Evolutionary conservation across 2,329 filamentous ascomycete genomes (phyloP).

Genomic region (Diaporthe amygdali): DNA sequence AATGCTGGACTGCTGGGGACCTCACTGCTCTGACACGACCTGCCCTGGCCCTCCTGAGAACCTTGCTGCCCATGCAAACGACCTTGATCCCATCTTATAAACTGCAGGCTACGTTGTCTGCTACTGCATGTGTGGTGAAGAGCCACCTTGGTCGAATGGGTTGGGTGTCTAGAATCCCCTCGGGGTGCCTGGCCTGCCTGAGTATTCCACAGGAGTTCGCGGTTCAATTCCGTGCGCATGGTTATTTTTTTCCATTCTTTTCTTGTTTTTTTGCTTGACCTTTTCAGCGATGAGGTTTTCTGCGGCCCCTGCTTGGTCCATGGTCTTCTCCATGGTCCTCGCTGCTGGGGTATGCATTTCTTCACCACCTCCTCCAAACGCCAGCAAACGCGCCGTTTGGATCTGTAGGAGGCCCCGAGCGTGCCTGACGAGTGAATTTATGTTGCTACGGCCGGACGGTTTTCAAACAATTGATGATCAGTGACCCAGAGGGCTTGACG

Average conservation of each 20-base stretch:
- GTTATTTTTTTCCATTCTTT: background rate
- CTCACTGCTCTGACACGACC: too few relatives aligned
- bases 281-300: too few relatives aligned
- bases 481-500: too few relatives aligned
- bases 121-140: background rate
- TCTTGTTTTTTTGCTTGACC: background rate
- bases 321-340: background rate
- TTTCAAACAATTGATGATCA: too few relatives aligned
- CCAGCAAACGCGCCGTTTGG: too few relatives aligned
- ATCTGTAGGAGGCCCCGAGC: too few relatives aligned
- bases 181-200: background rate
- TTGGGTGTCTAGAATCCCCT: background rate
- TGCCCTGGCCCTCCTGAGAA: background rate
- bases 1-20: background rate
- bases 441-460: too few relatives aligned
- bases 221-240: slow-evolving; percentile 3
- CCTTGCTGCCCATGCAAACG: background rate
- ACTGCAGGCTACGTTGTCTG: too few relatives aligned
- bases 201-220: background rate
- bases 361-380: too few relatives aligned
- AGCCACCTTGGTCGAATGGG: slow-evolving; percentile 5
- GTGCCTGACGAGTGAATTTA: too few relatives aligned
- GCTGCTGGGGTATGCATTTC: background rate
- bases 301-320: background rate
- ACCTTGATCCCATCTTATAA: background rate